These are phyloP conservation scores for Pelargonium citronellum DNA, from an alignment of 441 rosid genomes.

Conservation along the genomic window DNA sequence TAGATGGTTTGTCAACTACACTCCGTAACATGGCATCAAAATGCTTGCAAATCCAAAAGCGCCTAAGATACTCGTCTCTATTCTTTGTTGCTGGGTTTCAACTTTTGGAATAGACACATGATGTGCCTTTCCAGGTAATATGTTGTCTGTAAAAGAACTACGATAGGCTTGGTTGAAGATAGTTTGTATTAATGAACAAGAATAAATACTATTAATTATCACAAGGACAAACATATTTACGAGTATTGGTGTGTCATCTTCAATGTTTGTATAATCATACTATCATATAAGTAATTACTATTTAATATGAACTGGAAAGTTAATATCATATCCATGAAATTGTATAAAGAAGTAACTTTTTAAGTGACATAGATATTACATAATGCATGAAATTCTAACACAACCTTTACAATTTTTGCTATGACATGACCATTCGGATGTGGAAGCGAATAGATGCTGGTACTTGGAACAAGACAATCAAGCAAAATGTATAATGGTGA, in stretches of 20 bases:
- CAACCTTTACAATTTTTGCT: not conserved
- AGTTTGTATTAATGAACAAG: no score
- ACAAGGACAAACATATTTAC: not conserved
- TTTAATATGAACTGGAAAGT: not conserved
- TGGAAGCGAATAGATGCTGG: not conserved
- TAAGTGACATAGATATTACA: not conserved
- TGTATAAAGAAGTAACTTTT: no score
- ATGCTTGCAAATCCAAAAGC: not conserved
- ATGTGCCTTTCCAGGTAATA: not conserved
- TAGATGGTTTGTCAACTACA: no score
- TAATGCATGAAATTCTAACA: not conserved
- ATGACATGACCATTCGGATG: not conserved
- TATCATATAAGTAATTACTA: not conserved
- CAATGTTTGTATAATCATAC: not conserved
- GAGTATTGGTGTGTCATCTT: not conserved
- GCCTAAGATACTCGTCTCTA: not conserved
- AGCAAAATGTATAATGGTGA: not conserved
- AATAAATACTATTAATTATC: not conserved
- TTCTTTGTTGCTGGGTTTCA: no score
- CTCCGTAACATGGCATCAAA: not conserved
- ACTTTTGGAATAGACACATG: not conserved
- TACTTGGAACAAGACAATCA: constrained; percentile 6
- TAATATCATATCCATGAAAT: not conserved
- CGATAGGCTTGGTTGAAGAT: no score
- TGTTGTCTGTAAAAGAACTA: not conserved